Conservation (phyloP, 306 rosid genomes). For the Castanea mollissima region DNA sequence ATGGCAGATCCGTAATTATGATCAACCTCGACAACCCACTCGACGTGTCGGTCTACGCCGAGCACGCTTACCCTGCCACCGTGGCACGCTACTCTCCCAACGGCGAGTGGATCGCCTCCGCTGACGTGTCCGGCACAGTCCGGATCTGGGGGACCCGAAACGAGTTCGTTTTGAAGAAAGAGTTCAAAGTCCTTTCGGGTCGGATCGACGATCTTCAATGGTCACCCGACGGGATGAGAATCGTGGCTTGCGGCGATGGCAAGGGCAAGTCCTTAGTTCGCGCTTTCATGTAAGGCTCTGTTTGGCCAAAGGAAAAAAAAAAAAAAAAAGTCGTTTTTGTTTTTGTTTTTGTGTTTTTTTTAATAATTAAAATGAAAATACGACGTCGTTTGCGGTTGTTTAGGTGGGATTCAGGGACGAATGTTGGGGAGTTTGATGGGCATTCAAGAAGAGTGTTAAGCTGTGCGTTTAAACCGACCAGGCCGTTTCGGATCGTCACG, state of each 20-base stretch:
- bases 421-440: constrained; percentile 97
- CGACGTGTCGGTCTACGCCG: constrained; percentile 74
- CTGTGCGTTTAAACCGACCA: constrained; percentile 89
- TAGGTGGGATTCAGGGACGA: constrained; percentile 98
- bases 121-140: constrained; percentile 78
- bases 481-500: constrained; percentile 87
- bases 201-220: constrained; percentile 98
- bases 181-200: constrained; percentile 77
- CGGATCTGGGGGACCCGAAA: constrained; percentile 93
- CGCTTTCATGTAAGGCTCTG: constrained; percentile 67
- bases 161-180: constrained; percentile 83
- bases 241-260: constrained; percentile 91
- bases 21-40: constrained; percentile 80
- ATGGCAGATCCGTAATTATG: constrained; percentile 80
- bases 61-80: constrained; percentile 82
- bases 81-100: constrained; percentile 92
- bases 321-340: background rate
- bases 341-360: background rate
- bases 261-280: constrained; percentile 89
- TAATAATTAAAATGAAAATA: background rate
- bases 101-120: constrained; percentile 93
- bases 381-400: background rate
- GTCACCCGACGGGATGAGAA: constrained; percentile 90
- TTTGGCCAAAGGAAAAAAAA: too few species aligned
- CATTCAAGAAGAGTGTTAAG: constrained; percentile 89